A percentile compares a stretch with the other conserved stretches of the same genome.
Conservation (phyloP, 805 yeast genomes). For the Candida gorgasii region DNA sequence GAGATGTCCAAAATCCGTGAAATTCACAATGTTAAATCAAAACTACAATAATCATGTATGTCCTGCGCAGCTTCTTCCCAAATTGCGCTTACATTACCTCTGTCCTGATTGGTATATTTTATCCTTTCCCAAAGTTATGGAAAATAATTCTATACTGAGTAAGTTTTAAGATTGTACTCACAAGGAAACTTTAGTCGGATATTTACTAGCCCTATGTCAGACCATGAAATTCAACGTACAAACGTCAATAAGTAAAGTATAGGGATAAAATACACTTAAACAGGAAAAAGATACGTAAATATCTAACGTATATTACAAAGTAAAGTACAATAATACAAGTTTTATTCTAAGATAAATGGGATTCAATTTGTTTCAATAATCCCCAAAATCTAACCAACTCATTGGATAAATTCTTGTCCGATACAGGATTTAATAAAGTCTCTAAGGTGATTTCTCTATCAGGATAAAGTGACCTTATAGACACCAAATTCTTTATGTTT, state of each 20-base stretch:
- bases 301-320: not conserved
- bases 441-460: conserved; percentile 38
- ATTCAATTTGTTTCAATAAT: conserved; percentile 20
- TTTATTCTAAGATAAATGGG: not conserved
- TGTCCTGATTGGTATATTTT: not conserved
- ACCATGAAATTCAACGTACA: too few species aligned
- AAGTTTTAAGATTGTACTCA: too few species aligned
- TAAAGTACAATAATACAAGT: not conserved
- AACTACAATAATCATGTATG: too few species aligned
- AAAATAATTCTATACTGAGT: too few species aligned
- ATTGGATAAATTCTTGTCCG: conserved; percentile 35
- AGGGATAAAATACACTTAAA: not conserved
- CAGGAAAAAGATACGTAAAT: not conserved
- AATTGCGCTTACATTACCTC: not conserved
- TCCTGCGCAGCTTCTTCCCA: not conserved
- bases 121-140: too few species aligned
- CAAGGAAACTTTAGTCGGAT: too few species aligned
- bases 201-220: too few species aligned
- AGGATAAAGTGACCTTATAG: conserved; percentile 28
- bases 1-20: too few species aligned
- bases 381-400: conserved; percentile 39
- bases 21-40: too few species aligned
- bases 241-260: too few species aligned
- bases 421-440: conserved; percentile 33
- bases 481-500: conserved; percentile 4